Evolutionary conservation across 495 filamentous ascomycete genomes (phyloP), one percentile per base, ranked within the genome.

Genomic region (Sordaria brevicollis): DNA sequence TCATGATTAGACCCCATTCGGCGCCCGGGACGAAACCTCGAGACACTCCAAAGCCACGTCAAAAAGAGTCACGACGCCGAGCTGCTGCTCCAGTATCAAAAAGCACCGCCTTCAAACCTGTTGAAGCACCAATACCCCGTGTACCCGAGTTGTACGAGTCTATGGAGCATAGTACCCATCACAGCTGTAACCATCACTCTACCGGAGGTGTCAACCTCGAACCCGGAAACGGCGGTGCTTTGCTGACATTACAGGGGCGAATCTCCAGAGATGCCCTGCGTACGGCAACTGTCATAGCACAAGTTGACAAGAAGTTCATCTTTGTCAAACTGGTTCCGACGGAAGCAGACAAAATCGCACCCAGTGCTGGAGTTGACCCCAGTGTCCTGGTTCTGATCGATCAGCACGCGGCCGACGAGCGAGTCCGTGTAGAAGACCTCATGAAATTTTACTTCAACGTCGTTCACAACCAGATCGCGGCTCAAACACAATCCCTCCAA

Each of bases 341-440:
- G 65, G 13, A 41, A 65, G 39, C 4, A 70, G 11, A 65, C 25
- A 38, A 19, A n/a, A 13, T 62, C 49, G 15, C 5, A 17, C 31
- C 10, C 2, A 35, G 3, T 35, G 4, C 31, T 5, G 72, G 65
- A 4, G 3, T 49, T 13, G 66, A 69, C 11, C 5, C 8, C 11
- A 29, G 49, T 3, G 49, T 87, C 11, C 81, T 99, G 1, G 85
- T 96, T 0, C 83, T 97, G 10, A 86, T 99, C 57, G 95, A 99
- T 76, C 95, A 99, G 74, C 95, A 99, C 76, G 95, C 95, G 10
- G 95, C 94, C 1, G 93, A 96, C 79, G 95, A 99, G 79, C 86
- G 95, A 21, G 90, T 91, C 74, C 87, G 90, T 6, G 86, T 97
- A 8, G 95, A 99, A 78, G 75, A 76, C 0, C 83, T 99, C 38